Evolutionary conservation across 345 rosid genomes (phyloP).

Genomic region (Salix brachista): DNA sequence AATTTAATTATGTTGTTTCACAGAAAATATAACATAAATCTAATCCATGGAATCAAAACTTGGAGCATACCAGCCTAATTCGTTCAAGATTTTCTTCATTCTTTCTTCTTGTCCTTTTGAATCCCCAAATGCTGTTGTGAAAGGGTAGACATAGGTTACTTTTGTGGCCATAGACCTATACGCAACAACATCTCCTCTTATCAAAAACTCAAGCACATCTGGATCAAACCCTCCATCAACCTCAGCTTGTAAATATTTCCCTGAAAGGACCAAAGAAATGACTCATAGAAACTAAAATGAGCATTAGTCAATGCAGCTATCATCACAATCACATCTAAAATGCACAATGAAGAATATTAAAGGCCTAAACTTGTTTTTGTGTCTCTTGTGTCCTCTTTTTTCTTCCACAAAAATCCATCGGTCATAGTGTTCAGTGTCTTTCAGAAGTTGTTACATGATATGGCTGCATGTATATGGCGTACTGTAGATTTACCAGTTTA

Average conservation of each 20-base stretch:
- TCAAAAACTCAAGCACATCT: conserved; percentile 78
- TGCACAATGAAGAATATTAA: neutral
- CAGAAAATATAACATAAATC: neutral
- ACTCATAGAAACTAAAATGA: neutral
- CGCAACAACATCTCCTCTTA: conserved; percentile 68
- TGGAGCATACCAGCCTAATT: conserved; percentile 81
- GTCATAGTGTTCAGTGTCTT: neutral
- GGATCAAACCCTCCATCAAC: conserved; percentile 69
- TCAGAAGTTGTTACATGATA: neutral
- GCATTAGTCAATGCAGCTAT: neutral
- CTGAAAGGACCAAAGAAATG: conserved; percentile 26
- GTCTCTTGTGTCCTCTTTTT: neutral
- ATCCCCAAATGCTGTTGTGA: conserved; percentile 86
- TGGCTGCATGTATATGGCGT: neutral
- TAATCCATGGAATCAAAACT: conserved; percentile 76
- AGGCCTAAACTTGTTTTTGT: neutral
- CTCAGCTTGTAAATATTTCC: conserved; percentile 69
- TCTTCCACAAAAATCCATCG: neutral
- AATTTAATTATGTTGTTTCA: neutral
- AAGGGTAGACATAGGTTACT: conserved; percentile 83
- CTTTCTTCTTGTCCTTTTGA: conserved; percentile 81
- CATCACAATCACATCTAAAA: neutral
- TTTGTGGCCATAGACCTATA: conserved; percentile 75
- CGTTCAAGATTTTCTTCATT: conserved; percentile 56
- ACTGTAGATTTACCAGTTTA: neutral